These are phyloP conservation scores for Adansonia digitata DNA, from an alignment of 345 rosid species.

Conservation along the genomic window DNA sequence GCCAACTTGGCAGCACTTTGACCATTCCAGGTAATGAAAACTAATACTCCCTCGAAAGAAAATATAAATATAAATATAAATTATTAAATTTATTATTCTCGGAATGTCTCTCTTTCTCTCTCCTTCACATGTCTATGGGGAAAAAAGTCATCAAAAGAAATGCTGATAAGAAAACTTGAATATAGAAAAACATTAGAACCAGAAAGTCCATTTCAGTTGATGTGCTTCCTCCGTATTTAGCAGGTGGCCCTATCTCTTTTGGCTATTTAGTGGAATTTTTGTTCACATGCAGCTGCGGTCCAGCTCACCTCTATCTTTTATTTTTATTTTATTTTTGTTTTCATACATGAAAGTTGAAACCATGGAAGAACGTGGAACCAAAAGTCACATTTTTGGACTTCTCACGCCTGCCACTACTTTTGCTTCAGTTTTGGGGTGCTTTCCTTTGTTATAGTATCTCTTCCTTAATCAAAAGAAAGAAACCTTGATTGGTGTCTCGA, in stretches of 20 bases:
- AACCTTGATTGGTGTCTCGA: neutral
- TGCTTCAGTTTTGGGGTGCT: neutral
- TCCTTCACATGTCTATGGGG: conserved; percentile 2
- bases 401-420: conserved; percentile 16
- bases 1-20: neutral
- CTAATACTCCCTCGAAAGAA: neutral
- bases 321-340: neutral
- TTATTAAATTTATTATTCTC: too few species aligned
- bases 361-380: conserved; percentile 7
- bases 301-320: conserved; percentile 23
- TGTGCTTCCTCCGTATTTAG: neutral
- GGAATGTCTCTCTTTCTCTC: neutral
- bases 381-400: conserved; percentile 16
- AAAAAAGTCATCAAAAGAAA: neutral
- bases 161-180: neutral
- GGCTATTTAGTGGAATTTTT: conserved; percentile 14
- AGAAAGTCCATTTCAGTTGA: conserved; percentile 5
- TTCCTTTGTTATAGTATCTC: neutral
- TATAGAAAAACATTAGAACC: neutral
- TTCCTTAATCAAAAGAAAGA: neutral
- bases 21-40: neutral
- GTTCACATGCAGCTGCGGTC: conserved; percentile 21
- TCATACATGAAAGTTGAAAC: neutral
- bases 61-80: too few species aligned
- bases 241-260: conserved; percentile 16